These are phyloP conservation scores for Nelumbo lutea DNA, from an alignment of 164 flowering plant genomes.

Conservation along the genomic window DNA sequence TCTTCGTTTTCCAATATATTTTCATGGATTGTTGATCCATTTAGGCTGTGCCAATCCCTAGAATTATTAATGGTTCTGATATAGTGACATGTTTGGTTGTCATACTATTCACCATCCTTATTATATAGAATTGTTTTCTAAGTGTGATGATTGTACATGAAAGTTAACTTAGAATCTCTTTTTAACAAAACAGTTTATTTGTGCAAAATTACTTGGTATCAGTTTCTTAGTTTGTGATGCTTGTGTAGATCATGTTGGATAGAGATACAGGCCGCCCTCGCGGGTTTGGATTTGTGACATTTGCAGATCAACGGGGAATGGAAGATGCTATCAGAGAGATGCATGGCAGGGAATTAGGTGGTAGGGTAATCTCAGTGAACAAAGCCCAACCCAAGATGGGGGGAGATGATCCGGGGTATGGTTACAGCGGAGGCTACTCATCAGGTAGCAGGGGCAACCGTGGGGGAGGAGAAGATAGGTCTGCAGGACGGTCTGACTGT, in stretches of 20 bases:
- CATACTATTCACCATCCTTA: too few species aligned
- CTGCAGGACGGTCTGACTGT: constrained; percentile 67
- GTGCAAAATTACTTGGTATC: neutral
- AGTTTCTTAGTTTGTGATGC: constrained; percentile 5
- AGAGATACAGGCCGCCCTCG: constrained; percentile 94
- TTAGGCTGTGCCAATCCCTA: too few species aligned
- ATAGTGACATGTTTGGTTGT: too few species aligned
- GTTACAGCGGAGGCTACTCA: constrained; percentile 57
- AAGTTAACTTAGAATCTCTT: too few species aligned
- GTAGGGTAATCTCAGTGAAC: constrained; percentile 78
- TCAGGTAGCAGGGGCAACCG: constrained; percentile 65
- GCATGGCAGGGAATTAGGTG: constrained; percentile 88
- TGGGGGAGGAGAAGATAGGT: constrained; percentile 53
- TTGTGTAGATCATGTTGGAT: constrained; percentile 80
- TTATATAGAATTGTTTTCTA: too few species aligned
- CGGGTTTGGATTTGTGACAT: constrained; percentile 96
- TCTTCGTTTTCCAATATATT: too few species aligned
- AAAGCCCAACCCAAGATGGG: constrained; percentile 85
- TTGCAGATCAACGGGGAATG: constrained; percentile 83
- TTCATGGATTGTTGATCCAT: too few species aligned
- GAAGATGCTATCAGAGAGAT: constrained; percentile 91
- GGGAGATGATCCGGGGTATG: constrained; percentile 49
- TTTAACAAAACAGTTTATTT: too few species aligned
- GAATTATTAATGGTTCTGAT: too few species aligned
- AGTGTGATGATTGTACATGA: too few species aligned